Percentiles rank a stretch among this genome's conserved stretches.
phyloP scores from a whole-genome alignment of 495 filamentous ascomycete species.

The Glonium stellatum region DNA sequence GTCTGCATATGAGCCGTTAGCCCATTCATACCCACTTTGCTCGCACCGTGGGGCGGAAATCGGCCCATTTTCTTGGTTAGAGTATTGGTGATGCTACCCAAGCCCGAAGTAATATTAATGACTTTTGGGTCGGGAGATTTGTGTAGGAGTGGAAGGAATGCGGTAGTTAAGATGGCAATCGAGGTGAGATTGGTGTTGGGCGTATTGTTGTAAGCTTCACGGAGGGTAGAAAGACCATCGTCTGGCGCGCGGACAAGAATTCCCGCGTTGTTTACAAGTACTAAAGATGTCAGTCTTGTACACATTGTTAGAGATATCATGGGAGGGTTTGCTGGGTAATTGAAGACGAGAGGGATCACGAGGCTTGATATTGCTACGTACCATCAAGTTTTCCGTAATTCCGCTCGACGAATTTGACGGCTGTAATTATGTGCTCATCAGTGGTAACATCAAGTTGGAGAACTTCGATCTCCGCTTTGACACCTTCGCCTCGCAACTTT shows the following conservation, averaged over 20 bases:
- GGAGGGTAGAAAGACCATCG: neutral
- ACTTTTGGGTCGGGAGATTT: neutral
- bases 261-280: conserved; percentile 14
- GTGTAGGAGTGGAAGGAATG: conserved; percentile 9
- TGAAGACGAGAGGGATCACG: neutral
- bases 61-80: conserved; percentile 4
- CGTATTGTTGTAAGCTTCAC: conserved; percentile 2
- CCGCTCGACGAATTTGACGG: neutral
- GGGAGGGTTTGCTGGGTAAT: neutral
- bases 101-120: conserved; percentile 8
- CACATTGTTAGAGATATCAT: neutral
- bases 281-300: neutral
- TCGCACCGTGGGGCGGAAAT: conserved; percentile 1
- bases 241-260: conserved; percentile 4
- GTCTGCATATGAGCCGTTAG: conserved; percentile 8
- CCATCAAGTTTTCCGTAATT: conserved; percentile 1
- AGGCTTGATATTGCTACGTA: neutral
- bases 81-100: conserved; percentile 4
- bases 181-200: conserved; percentile 10
- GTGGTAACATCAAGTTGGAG: conserved; percentile 5
- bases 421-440: neutral
- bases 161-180: neutral
- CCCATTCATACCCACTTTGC: conserved; percentile 11
- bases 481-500: conserved; percentile 13
- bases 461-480: conserved; percentile 8